phyloP scores from a whole-genome alignment of 352 stramenopile genomes.

The Plasmopara viticola region DNA sequence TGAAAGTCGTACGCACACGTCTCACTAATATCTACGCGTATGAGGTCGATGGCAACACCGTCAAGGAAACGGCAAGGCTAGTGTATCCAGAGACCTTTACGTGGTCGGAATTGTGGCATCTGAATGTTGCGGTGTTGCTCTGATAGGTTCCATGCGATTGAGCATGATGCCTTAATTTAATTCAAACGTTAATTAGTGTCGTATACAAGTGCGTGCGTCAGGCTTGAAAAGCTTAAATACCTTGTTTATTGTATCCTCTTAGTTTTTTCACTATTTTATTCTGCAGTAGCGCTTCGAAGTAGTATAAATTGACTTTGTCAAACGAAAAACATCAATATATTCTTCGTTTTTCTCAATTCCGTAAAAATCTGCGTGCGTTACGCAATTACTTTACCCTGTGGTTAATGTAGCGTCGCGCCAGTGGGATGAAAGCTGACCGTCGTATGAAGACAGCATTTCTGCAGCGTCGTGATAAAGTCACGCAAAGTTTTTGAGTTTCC shows the following conservation, averaged over 20 bases:
- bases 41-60: constrained; percentile 7
- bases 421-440: constrained; percentile 8
- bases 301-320: no score
- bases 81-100: constrained; percentile 9
- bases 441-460: constrained; percentile 6
- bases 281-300: no score
- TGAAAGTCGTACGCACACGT: constrained; percentile 5
- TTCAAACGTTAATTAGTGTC: no score
- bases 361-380: constrained; percentile 12
- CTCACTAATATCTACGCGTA: constrained; percentile 9
- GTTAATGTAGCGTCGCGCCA: constrained; percentile 12
- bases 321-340: no score
- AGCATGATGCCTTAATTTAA: no score
- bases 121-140: constrained; percentile 2
- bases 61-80: constrained; percentile 7
- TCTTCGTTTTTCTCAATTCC: constrained; percentile 10
- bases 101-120: no score
- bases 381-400: constrained; percentile 4
- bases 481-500: constrained; percentile 10
- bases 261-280: no score
- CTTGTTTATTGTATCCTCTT: no score
- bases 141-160: not conserved
- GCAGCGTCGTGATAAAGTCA: constrained; percentile 7
- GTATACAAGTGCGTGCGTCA: no score
- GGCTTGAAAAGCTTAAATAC: no score